Conservation (phyloP, 2,329 filamentous ascomycete species). For the Neocucurbitaria cava region DNA sequence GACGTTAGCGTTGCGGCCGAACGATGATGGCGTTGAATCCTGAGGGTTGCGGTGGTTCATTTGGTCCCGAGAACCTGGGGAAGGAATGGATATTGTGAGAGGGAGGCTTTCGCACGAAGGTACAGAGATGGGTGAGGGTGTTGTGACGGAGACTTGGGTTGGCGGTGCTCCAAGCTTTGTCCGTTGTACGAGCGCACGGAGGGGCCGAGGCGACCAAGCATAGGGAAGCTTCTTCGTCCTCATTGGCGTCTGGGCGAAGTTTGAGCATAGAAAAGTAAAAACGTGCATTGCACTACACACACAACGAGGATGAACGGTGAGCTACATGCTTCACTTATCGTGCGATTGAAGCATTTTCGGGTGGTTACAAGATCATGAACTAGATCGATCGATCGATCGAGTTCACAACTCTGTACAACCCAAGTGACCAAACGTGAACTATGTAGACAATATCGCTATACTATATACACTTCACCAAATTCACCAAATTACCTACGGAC, state of each 20-base stretch:
- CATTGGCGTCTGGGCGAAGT: not conserved
- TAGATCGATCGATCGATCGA: not conserved
- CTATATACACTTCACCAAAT: not conserved
- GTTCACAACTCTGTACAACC: not conserved
- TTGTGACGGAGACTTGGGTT: not conserved
- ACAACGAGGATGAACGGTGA: not conserved
- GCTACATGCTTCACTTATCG: not conserved
- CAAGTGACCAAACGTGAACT: not conserved
- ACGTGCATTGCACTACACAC: too few species aligned
- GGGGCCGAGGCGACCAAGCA: slow-evolving; percentile 8
- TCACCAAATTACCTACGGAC: not conserved
- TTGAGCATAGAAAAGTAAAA: not conserved
- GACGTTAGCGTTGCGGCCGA: not conserved
- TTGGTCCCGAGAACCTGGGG: not conserved
- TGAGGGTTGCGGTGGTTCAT: not conserved
- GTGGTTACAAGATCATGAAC: not conserved
- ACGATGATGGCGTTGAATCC: not conserved
- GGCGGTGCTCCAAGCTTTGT: slow-evolving; percentile 4
- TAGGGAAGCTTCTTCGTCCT: slow-evolving; percentile 8
- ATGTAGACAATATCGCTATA: not conserved
- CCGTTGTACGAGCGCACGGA: not conserved
- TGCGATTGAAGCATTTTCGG: not conserved
- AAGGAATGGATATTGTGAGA: too few species aligned
- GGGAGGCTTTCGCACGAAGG: too few species aligned
- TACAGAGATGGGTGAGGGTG: not conserved